Percentiles rank a stretch among this genome's conserved stretches.
These are phyloP conservation scores for Phanerochaete carnosa DNA, from an alignment of 768 basidiomycete species.

Conservation along the genomic window DNA sequence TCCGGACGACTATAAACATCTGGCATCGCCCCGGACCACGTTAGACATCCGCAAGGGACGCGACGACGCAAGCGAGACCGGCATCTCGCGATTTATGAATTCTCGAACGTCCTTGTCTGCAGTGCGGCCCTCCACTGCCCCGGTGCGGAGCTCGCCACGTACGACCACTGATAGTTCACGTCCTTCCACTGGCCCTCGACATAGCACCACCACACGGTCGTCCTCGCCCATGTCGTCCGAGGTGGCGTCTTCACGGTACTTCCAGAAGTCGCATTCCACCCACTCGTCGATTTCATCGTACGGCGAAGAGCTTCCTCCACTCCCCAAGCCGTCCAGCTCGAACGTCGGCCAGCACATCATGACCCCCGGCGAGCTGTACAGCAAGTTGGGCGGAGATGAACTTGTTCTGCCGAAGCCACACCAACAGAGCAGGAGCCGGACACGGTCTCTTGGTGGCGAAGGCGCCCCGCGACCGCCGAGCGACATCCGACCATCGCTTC, in stretches of 20 bases:
- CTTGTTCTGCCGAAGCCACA: conserved; percentile 15
- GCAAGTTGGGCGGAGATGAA: conserved; percentile 28
- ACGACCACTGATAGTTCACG: conserved; percentile 18
- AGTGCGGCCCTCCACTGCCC: conserved; percentile 20
- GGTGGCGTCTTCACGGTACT: conserved; percentile 50
- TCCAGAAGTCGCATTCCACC: conserved; percentile 42
- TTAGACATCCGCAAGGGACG: conserved; percentile 21
- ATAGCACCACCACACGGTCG: conserved; percentile 51
- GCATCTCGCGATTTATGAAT: conserved; percentile 22
- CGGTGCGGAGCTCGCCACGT: conserved; percentile 14
- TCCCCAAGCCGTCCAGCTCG: conserved; percentile 32
- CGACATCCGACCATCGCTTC: conserved; percentile 9
- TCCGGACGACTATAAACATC: conserved; percentile 38
- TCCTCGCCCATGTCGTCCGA: conserved; percentile 63
- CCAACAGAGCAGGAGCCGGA: conserved; percentile 5
- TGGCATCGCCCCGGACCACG: conserved; percentile 15
- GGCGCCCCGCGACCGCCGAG: background rate
- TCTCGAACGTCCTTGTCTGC: conserved; percentile 23
- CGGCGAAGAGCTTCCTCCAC: conserved; percentile 39
- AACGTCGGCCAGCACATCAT: conserved; percentile 56
- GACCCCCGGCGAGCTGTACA: conserved; percentile 50
- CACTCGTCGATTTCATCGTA: conserved; percentile 60
- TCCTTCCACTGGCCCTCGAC: conserved; percentile 29
- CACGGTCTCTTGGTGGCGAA: conserved; percentile 2
- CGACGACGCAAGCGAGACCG: conserved; percentile 11